Evolutionary conservation across 2,329 filamentous ascomycete species (phyloP), one percentile per base, ranked within the genome.

Genomic region (Cladosporium sp.): DNA sequence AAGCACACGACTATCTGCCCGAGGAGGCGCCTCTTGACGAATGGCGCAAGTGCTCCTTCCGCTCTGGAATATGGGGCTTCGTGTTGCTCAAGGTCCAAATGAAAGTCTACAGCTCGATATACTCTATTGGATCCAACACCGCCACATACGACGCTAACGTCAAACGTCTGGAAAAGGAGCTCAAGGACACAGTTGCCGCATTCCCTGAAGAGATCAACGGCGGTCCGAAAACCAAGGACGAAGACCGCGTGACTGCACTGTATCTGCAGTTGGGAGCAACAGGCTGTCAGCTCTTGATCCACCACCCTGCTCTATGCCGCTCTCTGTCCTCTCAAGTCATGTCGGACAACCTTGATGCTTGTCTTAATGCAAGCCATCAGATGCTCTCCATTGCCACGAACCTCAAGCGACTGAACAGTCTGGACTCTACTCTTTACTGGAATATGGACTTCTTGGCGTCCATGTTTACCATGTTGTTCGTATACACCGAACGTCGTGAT

Each of bases 341-440:
- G 63, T 83, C 82, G 51, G 85, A 76, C 5, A 83, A 82, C 49
- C 70, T 82, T 4, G 78, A 81, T 66, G 76, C 90, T 51, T 92
- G 89, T 74, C 85, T 91, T 36, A 84, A 88, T 58, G 86, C 86
- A 11, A 85, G 89, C 6, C 83, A 85, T 56, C 84, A 88, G 67
- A 86, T 92, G 77, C 80, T 93, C 2, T 80, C 82, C 25, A 82
- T 84, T 28, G 85, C 88, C 6, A 81, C 82, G 25, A 81, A 86
- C 62, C 77, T 93, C 57, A 84, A 86, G 65, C 83, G 83, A 69
- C 80, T 88, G 65, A 91, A 89, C 72, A 88, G 87, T 53, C 79
- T 93, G 4, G 91, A 94, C 72, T 91, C 89, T 1, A 92, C 90
- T 0, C 93, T 91, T 90, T 90, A 91, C 71, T 89, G 89, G 57